Evolutionary conservation across 1,284 basidiomycete genomes (phyloP).

Genomic region (Sporisorium iseilematis-ciliati): DNA sequence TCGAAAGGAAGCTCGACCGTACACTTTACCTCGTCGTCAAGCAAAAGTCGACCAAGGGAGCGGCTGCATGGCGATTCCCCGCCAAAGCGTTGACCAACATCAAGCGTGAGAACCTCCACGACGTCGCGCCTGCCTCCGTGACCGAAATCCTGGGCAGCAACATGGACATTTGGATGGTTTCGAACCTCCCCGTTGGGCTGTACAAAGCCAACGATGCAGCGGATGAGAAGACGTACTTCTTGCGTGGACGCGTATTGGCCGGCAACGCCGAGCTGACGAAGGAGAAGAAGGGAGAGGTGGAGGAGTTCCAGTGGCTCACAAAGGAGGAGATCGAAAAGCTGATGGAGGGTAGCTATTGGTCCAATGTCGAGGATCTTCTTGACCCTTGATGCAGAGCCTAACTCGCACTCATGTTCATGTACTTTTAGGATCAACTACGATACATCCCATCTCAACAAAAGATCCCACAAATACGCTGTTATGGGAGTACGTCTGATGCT

Average conservation of each 20-base stretch:
- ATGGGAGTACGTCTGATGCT: no score
- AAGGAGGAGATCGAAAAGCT: conserved; percentile 82
- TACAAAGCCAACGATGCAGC: conserved; percentile 21
- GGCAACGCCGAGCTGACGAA: conserved; percentile 50
- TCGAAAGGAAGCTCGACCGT: conserved; percentile 84
- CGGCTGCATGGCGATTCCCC: conserved; percentile 50
- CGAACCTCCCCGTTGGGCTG: conserved; percentile 62
- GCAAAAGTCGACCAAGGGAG: conserved; percentile 58
- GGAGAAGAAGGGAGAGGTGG: conserved; percentile 70
- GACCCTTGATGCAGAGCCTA: conserved; percentile 41
- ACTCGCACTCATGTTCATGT: neutral
- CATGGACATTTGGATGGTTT: conserved; percentile 68
- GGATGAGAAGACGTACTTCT: conserved; percentile 57
- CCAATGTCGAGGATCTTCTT: conserved; percentile 81
- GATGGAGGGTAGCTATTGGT: conserved; percentile 76
- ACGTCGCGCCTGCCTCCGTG: conserved; percentile 53
- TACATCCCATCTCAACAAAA: no score
- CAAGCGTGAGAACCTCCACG: conserved; percentile 46
- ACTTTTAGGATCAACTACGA: neutral
- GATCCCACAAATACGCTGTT: no score
- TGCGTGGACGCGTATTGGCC: conserved; percentile 60
- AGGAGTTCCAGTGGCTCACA: conserved; percentile 89
- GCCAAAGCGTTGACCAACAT: conserved; percentile 37
- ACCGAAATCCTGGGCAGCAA: conserved; percentile 50
- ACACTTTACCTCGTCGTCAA: conserved; percentile 87